These are phyloP conservation scores for Luffa acutangula DNA, from an alignment of 306 rosid genomes.

Conservation along the genomic window DNA sequence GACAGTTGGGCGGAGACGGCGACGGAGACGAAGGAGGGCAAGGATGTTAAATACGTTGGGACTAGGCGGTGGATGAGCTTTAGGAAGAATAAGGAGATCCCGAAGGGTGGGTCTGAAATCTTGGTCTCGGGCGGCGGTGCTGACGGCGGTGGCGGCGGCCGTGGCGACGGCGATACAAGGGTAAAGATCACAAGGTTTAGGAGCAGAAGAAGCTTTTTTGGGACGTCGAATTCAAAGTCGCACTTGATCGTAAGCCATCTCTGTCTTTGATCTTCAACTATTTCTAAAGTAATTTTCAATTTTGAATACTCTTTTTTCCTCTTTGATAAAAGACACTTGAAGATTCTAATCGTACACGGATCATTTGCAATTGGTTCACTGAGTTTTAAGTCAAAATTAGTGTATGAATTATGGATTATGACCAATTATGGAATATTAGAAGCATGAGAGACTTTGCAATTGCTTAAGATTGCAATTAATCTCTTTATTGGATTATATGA, in stretches of 20 bases:
- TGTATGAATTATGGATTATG: too few species aligned
- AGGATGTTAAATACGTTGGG: background rate
- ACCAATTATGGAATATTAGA: too few species aligned
- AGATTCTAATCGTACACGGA: too few species aligned
- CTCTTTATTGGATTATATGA: too few species aligned
- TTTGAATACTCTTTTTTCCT: background rate
- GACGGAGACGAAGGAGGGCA: slow-evolving; percentile 15
- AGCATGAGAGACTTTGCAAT: too few species aligned
- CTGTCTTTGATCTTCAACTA: background rate
- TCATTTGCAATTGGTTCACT: too few species aligned
- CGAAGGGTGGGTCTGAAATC: slow-evolving; percentile 40
- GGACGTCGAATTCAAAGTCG: slow-evolving; percentile 24
- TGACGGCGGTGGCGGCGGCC: background rate
- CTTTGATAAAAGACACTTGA: background rate
- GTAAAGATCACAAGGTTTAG: slow-evolving; percentile 32
- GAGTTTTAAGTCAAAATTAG: too few species aligned
- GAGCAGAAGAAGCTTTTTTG: slow-evolving; percentile 24
- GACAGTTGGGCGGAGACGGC: background rate
- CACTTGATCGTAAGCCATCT: slow-evolving; percentile 47
- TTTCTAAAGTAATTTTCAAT: background rate
- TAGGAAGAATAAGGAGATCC: slow-evolving; percentile 34
- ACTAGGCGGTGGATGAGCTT: slow-evolving; percentile 57
- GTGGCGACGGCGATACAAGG: background rate
- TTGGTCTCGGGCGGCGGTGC: slow-evolving; percentile 3
- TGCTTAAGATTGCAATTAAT: too few species aligned